Evolutionary conservation across 192 early-diverging fungal genomes (phyloP), one percentile per base, ranked within the genome.

Genomic region (Diversispora eburnea): DNA sequence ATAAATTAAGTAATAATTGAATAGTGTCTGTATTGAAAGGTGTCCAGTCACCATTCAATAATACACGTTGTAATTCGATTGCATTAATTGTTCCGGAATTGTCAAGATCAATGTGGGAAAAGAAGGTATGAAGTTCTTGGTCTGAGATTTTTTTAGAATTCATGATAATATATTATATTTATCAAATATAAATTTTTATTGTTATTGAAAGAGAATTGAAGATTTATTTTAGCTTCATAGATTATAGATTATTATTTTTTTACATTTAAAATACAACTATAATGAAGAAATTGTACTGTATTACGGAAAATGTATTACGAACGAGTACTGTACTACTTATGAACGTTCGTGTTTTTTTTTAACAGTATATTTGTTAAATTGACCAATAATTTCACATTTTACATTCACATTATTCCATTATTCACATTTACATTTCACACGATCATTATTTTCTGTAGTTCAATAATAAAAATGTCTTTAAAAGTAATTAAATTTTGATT

Each of bases 21-120:
- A 92, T 89, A 54, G 92, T 93, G 73, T 91, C 91, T 55, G 85
- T 82, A 80, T 89, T 91, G 84, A 93, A 93, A 5, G 83, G 88
- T 62, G 82, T 90, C 89, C 89, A 91, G 80, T 90, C 89, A 47
- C 87, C 89, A 33, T 59, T 59, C 25, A 59, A 59, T 59, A 59
- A 22, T 33, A 59, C 57, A 25, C 57, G 57, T 59, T 59, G 57
- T 33, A 59, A 25, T 59, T 59, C 57, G 12, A 3, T 33, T 59
- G 57, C 9, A 22, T 19, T 25, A 13, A 59, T 33, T 3, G 57
- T 59, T 12, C 57, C 57, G 20, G 9, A 33, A 59, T 59, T 59
- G 20, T 59, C 57, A 20, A 59, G 20, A 33, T 59, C 57, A 12
- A 59, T 59, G 9, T 2, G 57, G 8, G 8, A 10, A 10, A 59